Percentiles rank a stretch among this genome's conserved stretches.
Evolutionary conservation across 1,139 yeast species (phyloP).

Genomic region (Sugiyamaella neomexicana): DNA sequence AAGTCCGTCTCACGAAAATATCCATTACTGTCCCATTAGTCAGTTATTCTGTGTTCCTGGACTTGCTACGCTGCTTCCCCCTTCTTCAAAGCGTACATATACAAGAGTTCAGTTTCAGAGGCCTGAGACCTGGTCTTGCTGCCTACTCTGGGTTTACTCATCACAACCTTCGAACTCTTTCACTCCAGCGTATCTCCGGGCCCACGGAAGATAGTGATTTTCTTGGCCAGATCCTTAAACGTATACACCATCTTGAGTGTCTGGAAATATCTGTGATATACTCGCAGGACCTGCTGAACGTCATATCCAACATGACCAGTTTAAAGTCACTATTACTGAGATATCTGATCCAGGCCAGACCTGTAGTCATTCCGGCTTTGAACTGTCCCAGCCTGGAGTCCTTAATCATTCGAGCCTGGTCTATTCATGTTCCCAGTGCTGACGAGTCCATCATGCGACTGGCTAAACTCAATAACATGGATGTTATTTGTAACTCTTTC

Average conservation of each 20-base stretch:
- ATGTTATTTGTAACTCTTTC: constrained; percentile 4
- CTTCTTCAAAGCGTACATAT: background rate
- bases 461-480: background rate
- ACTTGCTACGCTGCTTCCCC: background rate
- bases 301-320: background rate
- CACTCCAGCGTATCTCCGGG: background rate
- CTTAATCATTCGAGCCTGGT: constrained; percentile 5
- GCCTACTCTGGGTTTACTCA: background rate
- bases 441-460: background rate
- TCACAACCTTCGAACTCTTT: background rate
- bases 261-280: constrained; percentile 6
- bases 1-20: background rate
- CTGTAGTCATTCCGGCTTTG: background rate
- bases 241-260: background rate
- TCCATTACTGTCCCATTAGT: constrained; percentile 1
- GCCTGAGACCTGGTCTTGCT: background rate
- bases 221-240: background rate
- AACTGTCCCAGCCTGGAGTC: constrained; percentile 3
- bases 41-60: background rate
- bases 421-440: background rate
- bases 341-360: background rate
- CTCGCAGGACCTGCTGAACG: background rate
- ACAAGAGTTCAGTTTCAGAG: constrained; percentile 6
- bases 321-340: constrained; percentile 2
- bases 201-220: background rate